phyloP scores from a whole-genome alignment of 2,329 filamentous ascomycete species.

The Phialocephala subalpina region DNA sequence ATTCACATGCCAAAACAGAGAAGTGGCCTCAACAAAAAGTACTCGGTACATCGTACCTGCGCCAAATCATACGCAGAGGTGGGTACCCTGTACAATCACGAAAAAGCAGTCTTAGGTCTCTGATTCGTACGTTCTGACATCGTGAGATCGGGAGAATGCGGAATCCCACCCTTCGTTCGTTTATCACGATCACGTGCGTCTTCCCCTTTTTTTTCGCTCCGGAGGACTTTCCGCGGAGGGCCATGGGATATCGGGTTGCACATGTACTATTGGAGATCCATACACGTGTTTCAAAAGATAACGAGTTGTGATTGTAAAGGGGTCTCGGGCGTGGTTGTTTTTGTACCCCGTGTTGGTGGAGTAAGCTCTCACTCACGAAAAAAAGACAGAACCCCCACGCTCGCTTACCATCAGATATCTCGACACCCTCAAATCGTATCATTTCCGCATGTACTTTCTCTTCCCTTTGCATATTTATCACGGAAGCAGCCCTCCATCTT shows the following conservation, averaged over 20 bases:
- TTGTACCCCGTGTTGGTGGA: too few relatives aligned
- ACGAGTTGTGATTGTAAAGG: too few relatives aligned
- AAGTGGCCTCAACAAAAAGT: constrained; percentile 1
- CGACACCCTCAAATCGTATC: background rate
- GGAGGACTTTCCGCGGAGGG: too few relatives aligned
- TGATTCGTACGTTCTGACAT: background rate
- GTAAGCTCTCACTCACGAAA: background rate
- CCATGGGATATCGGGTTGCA: too few relatives aligned
- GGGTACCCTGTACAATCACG: background rate
- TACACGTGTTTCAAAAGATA: too few relatives aligned
- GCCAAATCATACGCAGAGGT: background rate
- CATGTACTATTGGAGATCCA: too few relatives aligned
- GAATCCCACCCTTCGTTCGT: too few relatives aligned
- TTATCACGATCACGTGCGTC: too few relatives aligned
- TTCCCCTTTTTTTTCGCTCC: too few relatives aligned
- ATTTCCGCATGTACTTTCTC: background rate
- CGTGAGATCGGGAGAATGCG: too few relatives aligned
- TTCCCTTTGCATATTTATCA: background rate
- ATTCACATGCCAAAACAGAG: background rate
- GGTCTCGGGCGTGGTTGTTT: too few relatives aligned
- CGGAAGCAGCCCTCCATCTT: background rate
- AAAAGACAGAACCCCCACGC: background rate
- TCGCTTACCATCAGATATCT: background rate
- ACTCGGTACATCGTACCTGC: background rate
- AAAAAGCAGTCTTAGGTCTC: background rate